Evolutionary conservation across 805 yeast species (phyloP), one percentile per base, ranked within the genome.

Genomic region (Sungouiozyma ichnusensis): DNA sequence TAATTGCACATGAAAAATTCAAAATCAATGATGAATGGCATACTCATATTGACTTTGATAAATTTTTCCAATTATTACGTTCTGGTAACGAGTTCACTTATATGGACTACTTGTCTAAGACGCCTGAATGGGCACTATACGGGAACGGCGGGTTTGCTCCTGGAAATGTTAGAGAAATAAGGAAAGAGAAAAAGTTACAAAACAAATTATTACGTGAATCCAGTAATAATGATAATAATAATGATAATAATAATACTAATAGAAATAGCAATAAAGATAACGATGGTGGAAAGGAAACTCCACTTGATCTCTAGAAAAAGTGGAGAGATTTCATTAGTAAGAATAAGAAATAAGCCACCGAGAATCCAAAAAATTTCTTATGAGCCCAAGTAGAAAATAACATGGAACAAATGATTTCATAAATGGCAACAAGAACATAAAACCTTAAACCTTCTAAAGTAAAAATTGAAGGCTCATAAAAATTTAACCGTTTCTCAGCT

Each of bases 121-220:
- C 97, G 0, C 95, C 96, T 0, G 76, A 72, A 24, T 87, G 95
- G 95, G 96, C 97, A 0, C 72, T 79, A 44, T 87, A 85, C 76
- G 97, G 95, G 1, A 76, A 88, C 17, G 95, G 85, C 15, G 97
- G 97, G 1, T 87, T 87, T 67, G 85, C 81, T 50, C 97, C 97
- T 2, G 85, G 72, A 2, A 96, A 87, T 62, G 76, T 78, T 0
- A 72, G 80, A 54, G 79, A 65, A 49, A 77, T 73, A 51, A 69
- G 85, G 51, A 55, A 53, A 41, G 59, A 55, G 20, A 79, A 79
- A 54, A 80, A 79, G 33, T 80, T 41, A 16, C 16, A 34, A 16
- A 44, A 42, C 13, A 44, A 44, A 20, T 14, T 36, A 15, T 24
- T 36, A 16, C 36, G 40, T 36, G 38, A 45, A 17, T 16, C 33